Evolutionary conservation across 805 yeast genomes (phyloP).

Genomic region (Cyberlindnera bimundalis): DNA sequence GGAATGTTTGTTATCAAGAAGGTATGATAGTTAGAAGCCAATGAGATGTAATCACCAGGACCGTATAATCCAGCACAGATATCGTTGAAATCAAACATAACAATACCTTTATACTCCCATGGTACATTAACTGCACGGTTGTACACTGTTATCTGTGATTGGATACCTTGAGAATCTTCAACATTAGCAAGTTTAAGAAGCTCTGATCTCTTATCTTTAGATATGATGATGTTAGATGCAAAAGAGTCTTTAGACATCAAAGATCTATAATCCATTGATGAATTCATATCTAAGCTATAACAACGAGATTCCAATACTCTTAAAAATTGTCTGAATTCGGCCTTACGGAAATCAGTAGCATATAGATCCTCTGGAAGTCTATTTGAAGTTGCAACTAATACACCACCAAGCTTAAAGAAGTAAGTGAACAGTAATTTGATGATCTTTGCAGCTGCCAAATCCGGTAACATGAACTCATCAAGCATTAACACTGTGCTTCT

Average conservation of each 20-base stretch:
- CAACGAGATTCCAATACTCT: conserved; percentile 57
- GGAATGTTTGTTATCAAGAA: conserved; percentile 62
- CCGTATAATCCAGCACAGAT: conserved; percentile 57
- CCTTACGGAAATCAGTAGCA: conserved; percentile 58
- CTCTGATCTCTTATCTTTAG: conserved; percentile 20
- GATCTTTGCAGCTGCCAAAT: conserved; percentile 69
- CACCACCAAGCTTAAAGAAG: conserved; percentile 72
- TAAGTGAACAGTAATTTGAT: conserved; percentile 61
- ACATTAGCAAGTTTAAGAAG: conserved; percentile 5
- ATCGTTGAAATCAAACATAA: conserved; percentile 48
- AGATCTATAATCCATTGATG: conserved; percentile 51
- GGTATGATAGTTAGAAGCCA: conserved; percentile 57
- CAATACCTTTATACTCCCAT: conserved; percentile 38
- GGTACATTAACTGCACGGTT: conserved; percentile 52
- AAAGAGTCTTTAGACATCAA: conserved; percentile 8
- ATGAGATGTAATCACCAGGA: conserved; percentile 66
- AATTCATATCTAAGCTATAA: conserved; percentile 58
- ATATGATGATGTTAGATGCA: conserved; percentile 34
- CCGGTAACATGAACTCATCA: conserved; percentile 78
- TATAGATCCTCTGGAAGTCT: conserved; percentile 70
- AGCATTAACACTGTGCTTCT: conserved; percentile 56
- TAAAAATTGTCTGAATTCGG: conserved; percentile 55
- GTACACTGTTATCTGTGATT: conserved; percentile 45
- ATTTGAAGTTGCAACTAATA: conserved; percentile 69
- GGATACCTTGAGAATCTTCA: conserved; percentile 6